These are phyloP conservation scores for Camellia sinensis DNA, from an alignment of 148 eudicot genomes.

Conservation along the genomic window DNA sequence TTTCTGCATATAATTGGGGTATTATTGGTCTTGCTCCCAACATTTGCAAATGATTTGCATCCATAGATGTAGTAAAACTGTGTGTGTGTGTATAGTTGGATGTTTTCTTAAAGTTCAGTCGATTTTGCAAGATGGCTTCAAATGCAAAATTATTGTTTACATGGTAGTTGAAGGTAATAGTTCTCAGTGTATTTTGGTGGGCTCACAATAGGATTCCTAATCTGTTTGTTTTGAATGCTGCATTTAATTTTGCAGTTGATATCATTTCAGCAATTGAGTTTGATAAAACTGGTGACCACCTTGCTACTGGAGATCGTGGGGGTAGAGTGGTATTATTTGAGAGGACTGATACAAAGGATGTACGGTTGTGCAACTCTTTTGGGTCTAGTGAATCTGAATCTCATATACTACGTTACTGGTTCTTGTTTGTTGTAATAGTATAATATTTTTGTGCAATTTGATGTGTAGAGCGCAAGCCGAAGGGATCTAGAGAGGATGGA, in stretches of 20 bases:
- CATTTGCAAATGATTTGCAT: neutral
- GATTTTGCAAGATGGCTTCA: neutral
- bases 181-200: neutral
- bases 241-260: conserved; percentile 50
- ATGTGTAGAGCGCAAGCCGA: conserved; percentile 53
- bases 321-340: conserved; percentile 81
- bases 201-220: conserved; percentile 19
- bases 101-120: neutral
- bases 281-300: conserved; percentile 74
- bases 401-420: neutral
- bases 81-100: neutral
- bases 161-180: neutral
- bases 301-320: conserved; percentile 82
- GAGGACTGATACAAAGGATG: conserved; percentile 67
- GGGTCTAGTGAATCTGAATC: conserved; percentile 11
- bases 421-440: neutral
- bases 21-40: neutral
- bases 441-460: conserved; percentile 6
- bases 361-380: conserved; percentile 29
- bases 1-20: neutral
- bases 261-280: conserved; percentile 78
- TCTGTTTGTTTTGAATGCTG: conserved; percentile 15
- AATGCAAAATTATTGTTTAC: neutral
- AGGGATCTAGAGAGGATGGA: conserved; percentile 81
- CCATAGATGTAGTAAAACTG: neutral